These are phyloP conservation scores for Aspergillus sp. DNA, from an alignment of 2,329 filamentous ascomycete species.

Conservation along the genomic window DNA sequence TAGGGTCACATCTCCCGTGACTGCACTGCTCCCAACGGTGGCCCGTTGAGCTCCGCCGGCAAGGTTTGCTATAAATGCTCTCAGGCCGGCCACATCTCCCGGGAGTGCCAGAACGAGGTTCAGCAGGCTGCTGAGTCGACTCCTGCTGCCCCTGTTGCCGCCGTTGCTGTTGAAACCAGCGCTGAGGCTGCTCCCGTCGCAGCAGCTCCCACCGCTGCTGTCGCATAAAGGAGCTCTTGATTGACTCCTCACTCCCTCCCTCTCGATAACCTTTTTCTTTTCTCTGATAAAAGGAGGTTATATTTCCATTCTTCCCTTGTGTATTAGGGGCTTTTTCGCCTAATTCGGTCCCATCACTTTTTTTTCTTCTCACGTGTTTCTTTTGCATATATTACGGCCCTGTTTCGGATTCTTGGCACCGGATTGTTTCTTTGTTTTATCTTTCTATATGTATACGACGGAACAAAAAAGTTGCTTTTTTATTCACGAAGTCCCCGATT, in stretches of 20 bases:
- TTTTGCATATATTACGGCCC: slow-evolving; percentile 33
- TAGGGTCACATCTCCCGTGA: slow-evolving; percentile 82
- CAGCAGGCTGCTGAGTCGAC: slow-evolving; percentile 31
- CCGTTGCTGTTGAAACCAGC: slow-evolving; percentile 33
- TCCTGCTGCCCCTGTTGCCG: slow-evolving; percentile 17
- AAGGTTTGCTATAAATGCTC: slow-evolving; percentile 99
- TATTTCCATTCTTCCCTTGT: slow-evolving; percentile 17
- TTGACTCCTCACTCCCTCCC: too few relatives aligned
- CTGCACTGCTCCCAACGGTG: slow-evolving; percentile 94
- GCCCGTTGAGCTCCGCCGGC: slow-evolving; percentile 86
- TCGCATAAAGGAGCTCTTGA: slow-evolving; percentile 29
- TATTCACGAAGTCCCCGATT: slow-evolving; percentile 30
- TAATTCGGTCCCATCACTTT: slow-evolving; percentile 15
- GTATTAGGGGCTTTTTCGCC: slow-evolving; percentile 22
- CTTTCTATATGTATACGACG: slow-evolving; percentile 36
- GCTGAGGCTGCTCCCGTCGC: slow-evolving; percentile 25
- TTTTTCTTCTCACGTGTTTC: slow-evolving; percentile 22
- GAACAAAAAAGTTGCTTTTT: slow-evolving; percentile 21
- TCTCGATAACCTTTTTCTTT: too few relatives aligned
- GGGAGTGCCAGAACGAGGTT: slow-evolving; percentile 79
- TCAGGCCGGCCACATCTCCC: slow-evolving; percentile 89
- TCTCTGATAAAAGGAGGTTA: slow-evolving; percentile 4
- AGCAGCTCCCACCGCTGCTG: slow-evolving; percentile 36
- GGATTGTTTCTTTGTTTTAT: slow-evolving; percentile 16
- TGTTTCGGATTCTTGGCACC: slow-evolving; percentile 21